Evolutionary conservation across 129 eudicot genomes (phyloP).

Genomic region (Cynara cardunculus): DNA sequence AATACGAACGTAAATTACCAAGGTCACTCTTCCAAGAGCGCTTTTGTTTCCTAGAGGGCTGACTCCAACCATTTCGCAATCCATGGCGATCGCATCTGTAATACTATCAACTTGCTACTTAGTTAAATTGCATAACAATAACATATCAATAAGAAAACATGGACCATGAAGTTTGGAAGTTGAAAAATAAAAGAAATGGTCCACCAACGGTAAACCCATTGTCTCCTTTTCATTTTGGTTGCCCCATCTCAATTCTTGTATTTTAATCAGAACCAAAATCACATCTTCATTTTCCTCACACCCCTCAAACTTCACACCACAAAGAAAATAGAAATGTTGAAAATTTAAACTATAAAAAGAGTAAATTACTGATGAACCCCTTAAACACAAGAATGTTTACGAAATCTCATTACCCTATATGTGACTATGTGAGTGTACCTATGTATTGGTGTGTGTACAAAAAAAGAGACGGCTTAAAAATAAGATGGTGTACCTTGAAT

Average conservation of each 20-base stretch:
- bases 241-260: background rate
- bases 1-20: constrained; percentile 46
- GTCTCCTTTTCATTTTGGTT: background rate
- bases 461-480: background rate
- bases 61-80: constrained; percentile 99
- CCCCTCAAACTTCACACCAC: constrained; percentile 4
- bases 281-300: background rate
- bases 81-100: constrained; percentile 79
- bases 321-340: background rate
- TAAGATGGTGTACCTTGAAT: constrained; percentile 48
- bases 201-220: background rate
- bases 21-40: constrained; percentile 92
- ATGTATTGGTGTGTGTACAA: background rate
- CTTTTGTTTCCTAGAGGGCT: constrained; percentile 82
- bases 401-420: background rate
- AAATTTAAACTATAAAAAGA: background rate
- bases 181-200: background rate
- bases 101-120: constrained; percentile 43
- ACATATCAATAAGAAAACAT: background rate
- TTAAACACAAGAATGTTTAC: background rate
- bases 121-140: constrained; percentile 12
- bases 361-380: background rate
- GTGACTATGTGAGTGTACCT: background rate
- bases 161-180: background rate
- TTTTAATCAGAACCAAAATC: background rate